phyloP scores from a whole-genome alignment of 2,329 filamentous ascomycete species.

The Fusarium vanettenii region DNA sequence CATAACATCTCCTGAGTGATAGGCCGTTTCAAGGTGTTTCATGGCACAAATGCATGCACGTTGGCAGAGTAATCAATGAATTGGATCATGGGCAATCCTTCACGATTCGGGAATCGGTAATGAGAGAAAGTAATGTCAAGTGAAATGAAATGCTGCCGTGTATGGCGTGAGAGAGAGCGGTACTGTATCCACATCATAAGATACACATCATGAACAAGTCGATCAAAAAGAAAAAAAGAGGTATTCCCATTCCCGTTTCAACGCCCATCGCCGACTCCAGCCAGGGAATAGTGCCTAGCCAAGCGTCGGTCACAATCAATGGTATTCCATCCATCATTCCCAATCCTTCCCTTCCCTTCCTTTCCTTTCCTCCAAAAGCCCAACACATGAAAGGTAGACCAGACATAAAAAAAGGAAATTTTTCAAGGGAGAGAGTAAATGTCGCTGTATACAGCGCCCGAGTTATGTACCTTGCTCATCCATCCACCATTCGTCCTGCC shows the following conservation, averaged over 20 bases:
- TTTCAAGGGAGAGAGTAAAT: conserved; percentile 29
- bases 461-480: conserved; percentile 26
- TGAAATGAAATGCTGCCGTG: conserved; percentile 36
- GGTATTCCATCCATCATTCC: conserved; percentile 28
- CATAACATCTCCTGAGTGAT: conserved; percentile 24
- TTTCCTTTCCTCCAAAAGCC: conserved; percentile 15
- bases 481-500: conserved; percentile 27
- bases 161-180: conserved; percentile 31
- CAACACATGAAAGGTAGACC: conserved; percentile 12
- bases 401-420: conserved; percentile 30
- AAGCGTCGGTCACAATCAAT: conserved; percentile 28
- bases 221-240: conserved; percentile 34
- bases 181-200: conserved; percentile 41
- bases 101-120: background rate
- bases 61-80: conserved; percentile 8
- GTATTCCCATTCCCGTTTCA: conserved; percentile 38
- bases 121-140: conserved; percentile 8
- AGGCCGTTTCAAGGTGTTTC: conserved; percentile 36
- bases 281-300: conserved; percentile 21
- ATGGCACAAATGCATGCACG: conserved; percentile 8
- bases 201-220: conserved; percentile 41
- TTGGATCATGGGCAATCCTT: conserved; percentile 15
- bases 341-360: background rate
- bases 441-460: conserved; percentile 18
- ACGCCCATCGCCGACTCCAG: conserved; percentile 36